Conservation (phyloP, 768 basidiomycete species). For the Boletus speciosus region DNA sequence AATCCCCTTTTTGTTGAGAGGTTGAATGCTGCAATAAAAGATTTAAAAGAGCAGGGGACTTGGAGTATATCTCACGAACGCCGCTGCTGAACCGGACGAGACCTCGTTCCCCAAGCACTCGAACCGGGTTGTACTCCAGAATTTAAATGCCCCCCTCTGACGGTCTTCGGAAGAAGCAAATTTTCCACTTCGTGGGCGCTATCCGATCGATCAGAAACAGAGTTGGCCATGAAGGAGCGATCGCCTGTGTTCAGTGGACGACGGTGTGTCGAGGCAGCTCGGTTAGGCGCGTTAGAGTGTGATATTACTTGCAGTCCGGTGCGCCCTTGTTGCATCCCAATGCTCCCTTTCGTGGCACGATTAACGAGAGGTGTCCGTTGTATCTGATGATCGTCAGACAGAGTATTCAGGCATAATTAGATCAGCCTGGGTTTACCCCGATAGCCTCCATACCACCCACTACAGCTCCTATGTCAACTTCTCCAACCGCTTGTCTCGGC, state of each 20-base stretch:
- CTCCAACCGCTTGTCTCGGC: conserved; percentile 16
- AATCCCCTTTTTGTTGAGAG: conserved; percentile 44
- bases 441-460: conserved; percentile 64
- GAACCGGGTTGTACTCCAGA: conserved; percentile 21
- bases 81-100: conserved; percentile 25
- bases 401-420: not conserved
- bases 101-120: conserved; percentile 37
- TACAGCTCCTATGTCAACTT: conserved; percentile 50
- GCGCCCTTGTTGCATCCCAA: conserved; percentile 32
- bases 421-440: conserved; percentile 40
- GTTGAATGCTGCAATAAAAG: conserved; percentile 39
- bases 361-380: conserved; percentile 66
- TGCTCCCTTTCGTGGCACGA: conserved; percentile 37
- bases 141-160: conserved; percentile 14
- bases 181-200: conserved; percentile 75
- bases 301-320: conserved; percentile 29
- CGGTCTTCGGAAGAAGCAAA: conserved; percentile 40
- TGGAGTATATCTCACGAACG: conserved; percentile 16
- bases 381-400: conserved; percentile 41
- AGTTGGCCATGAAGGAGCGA: conserved; percentile 42
- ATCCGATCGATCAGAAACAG: conserved; percentile 56
- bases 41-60: not conserved
- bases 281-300: conserved; percentile 24
- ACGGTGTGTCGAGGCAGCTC: conserved; percentile 32
- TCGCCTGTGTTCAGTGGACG: conserved; percentile 42